Base-by-base conservation (phyloP, 305 asterid species). In the Rubia peregrina region DNA sequence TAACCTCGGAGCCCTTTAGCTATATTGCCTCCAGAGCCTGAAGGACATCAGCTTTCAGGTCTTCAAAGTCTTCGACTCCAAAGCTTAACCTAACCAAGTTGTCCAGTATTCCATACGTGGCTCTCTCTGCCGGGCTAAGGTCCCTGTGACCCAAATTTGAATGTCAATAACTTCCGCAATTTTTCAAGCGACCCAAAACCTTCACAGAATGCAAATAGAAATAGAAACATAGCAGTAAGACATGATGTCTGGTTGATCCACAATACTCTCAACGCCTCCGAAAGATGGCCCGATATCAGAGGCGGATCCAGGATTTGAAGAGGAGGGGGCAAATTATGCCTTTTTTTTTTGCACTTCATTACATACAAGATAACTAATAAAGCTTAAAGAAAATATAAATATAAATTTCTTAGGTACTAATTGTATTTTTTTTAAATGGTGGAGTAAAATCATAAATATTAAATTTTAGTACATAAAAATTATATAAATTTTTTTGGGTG, bases 161-260 rank as follows among this genome's bases (percentile, higher is more conserved):
- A 0, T 21, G 3, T 53, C 17, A 53, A n/a, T n/a, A 53, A 6
- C 9, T 49, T 53, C 24, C 59, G 16, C 19, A 4, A 17, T 22
- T 60, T 24, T 26, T 11, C 65, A 60, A 5, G 26, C 8, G 33
- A 56, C 10, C 0, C 61, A 21, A 7, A 56, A 51, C 63, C 26
- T 4, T 59, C 3, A 59, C 16, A 11, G 56, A 63, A 46, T 17
- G 65, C 41, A 36, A 33, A 9, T 44, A 44, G 60, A 38, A 44
- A 30, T 22, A 51, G 67, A 57, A 6, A 42, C 86, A 53, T 80
- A 94, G 96, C 98, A 94, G 68, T 91, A 94, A 73, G 99, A 94
- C 99, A 94, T 94, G 40, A 94, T 87, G 61, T 98, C 98, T 51
- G 99, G 99, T 80, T 89, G 99, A 68, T 94, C 99, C 53, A 94